Percentiles rank a stretch among this genome's conserved stretches.
Evolutionary conservation across 495 filamentous ascomycete species (phyloP).

Genomic region (Viridothelium virens): DNA sequence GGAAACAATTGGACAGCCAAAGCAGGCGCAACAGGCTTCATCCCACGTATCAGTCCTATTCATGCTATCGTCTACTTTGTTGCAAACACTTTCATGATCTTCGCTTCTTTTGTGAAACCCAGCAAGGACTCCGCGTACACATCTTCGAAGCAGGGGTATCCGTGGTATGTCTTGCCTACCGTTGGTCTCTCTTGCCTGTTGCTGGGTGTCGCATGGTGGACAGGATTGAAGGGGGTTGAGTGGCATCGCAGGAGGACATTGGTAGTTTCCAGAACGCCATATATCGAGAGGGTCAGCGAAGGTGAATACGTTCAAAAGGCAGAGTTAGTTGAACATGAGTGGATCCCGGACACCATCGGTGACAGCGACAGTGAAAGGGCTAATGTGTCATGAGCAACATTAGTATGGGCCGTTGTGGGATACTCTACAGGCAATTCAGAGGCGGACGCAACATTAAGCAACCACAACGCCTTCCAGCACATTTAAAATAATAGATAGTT

Average conservation of each 20-base stretch:
- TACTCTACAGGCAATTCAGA: too few species aligned
- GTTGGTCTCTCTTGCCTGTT: constrained; percentile 17
- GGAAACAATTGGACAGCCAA: constrained; percentile 20
- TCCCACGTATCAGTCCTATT: constrained; percentile 25
- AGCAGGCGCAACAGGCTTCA: constrained; percentile 17
- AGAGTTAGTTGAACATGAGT: constrained; percentile 23
- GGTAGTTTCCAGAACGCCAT: constrained; percentile 19
- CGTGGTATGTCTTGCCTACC: constrained; percentile 30
- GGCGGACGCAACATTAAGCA: too few species aligned
- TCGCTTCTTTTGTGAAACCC: constrained; percentile 20
- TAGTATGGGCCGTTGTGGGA: too few species aligned
- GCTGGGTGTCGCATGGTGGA: constrained; percentile 18
- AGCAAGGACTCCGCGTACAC: constrained; percentile 14
- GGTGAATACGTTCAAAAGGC: constrained; percentile 22
- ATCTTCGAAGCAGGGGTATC: constrained; percentile 12
- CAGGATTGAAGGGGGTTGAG: constrained; percentile 14
- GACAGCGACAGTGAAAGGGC: not conserved
- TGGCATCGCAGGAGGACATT: constrained; percentile 17
- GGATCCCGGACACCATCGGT: constrained; percentile 11
- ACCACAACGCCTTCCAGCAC: too few species aligned
- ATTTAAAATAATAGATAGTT: too few species aligned
- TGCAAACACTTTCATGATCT: constrained; percentile 18
- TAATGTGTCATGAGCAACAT: not conserved
- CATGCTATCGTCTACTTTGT: constrained; percentile 26
- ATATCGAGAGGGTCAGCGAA: constrained; percentile 21